Conservation (phyloP, 805 yeast genomes). For the Metschnikowia henanensis region DNA sequence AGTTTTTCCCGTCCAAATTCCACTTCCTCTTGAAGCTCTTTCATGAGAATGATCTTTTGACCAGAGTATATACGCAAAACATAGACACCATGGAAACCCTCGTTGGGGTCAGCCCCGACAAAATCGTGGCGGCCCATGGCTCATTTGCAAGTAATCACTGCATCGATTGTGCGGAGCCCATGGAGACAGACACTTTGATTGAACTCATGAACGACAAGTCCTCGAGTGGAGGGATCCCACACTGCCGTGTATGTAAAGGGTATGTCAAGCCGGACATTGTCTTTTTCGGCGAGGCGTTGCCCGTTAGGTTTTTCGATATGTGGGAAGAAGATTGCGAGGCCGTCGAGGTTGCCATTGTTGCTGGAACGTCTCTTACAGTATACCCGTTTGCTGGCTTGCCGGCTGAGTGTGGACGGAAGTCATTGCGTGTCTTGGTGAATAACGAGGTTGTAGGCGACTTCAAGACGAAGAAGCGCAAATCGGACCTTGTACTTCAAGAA, state of each 20-base stretch:
- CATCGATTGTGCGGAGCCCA: constrained; percentile 63
- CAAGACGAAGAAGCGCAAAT: constrained; percentile 42
- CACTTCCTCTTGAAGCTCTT: constrained; percentile 71
- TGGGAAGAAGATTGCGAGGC: constrained; percentile 60
- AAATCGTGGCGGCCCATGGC: constrained; percentile 91
- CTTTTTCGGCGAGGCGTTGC: constrained; percentile 90
- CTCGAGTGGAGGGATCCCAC: constrained; percentile 43
- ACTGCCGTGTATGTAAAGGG: constrained; percentile 67
- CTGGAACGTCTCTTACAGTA: constrained; percentile 90
- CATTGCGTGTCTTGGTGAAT: constrained; percentile 68
- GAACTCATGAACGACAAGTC: constrained; percentile 31
- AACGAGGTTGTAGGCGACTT: constrained; percentile 79
- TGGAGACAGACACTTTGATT: constrained; percentile 48
- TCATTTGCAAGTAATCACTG: constrained; percentile 87
- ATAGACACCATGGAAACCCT: constrained; percentile 88
- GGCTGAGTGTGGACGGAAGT: constrained; percentile 48
- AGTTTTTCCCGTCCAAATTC: constrained; percentile 78
- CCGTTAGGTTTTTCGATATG: constrained; percentile 60
- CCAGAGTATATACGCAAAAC: constrained; percentile 86
- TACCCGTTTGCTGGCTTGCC: constrained; percentile 90
- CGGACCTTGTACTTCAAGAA: constrained; percentile 61
- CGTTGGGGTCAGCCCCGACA: constrained; percentile 69
- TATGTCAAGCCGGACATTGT: constrained; percentile 92
- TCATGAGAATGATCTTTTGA: constrained; percentile 59
- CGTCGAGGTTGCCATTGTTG: constrained; percentile 76